A percentile compares a stretch with the other conserved stretches of the same genome.
Conservation (phyloP, 2,329 filamentous ascomycete species). For the Neonectria coccinea region DNA sequence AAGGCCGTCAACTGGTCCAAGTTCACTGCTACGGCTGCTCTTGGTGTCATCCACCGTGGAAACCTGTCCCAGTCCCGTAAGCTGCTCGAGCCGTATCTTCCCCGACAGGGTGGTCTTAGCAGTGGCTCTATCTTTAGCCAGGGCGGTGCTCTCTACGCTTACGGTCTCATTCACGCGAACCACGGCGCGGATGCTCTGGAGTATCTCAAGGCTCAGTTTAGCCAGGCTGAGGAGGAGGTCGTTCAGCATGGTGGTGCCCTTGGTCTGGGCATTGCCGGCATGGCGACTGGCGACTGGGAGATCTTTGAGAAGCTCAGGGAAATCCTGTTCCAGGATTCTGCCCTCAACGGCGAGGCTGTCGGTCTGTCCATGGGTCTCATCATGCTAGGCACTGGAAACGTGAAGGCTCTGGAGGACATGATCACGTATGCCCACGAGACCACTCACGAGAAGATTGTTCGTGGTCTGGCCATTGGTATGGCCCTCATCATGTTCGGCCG, state of each 20-base stretch:
- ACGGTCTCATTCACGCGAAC: constrained; percentile 96
- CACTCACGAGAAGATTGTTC: constrained; percentile 98
- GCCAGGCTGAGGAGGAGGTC: constrained; percentile 84
- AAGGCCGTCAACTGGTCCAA: constrained; percentile 99
- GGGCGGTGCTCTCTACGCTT: constrained; percentile 93
- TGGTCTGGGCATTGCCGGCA: constrained; percentile 94
- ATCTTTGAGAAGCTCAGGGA: constrained; percentile 92
- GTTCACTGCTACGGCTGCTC: constrained; percentile 94
- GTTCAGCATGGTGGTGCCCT: constrained; percentile 97
- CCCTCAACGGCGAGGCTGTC: constrained; percentile 95
- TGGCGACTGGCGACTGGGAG: constrained; percentile 91
- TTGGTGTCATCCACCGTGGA: constrained; percentile 96
- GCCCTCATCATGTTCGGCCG: constrained; percentile 98
- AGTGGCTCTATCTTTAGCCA: constrained; percentile 94
- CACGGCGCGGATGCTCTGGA: constrained; percentile 91
- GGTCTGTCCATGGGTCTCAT: constrained; percentile 96
- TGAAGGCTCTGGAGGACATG: constrained; percentile 94
- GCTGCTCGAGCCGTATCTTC: constrained; percentile 93
- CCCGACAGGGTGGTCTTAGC: constrained; percentile 78
- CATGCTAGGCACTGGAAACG: constrained; percentile 98
- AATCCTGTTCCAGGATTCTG: constrained; percentile 92
- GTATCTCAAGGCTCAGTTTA: constrained; percentile 81
- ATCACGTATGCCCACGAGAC: constrained; percentile 98
- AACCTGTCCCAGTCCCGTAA: constrained; percentile 95
- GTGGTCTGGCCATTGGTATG: constrained; percentile 95